Evolutionary conservation across 1,139 yeast species (phyloP), one percentile per base, ranked within the genome.

Genomic region (Hansenula sp.): DNA sequence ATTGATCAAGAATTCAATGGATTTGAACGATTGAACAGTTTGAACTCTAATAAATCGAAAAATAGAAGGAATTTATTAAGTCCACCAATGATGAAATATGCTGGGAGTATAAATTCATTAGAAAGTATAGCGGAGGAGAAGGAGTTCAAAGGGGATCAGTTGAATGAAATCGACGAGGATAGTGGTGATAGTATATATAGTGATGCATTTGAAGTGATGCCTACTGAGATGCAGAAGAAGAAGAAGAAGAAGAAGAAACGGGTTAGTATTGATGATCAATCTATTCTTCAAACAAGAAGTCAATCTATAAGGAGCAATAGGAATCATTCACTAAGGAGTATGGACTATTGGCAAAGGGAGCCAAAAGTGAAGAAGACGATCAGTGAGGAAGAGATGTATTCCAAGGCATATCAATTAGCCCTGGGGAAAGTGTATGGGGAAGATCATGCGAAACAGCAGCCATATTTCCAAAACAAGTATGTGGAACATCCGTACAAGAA

Each of bases 301-400:
- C n/a, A n/a, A n/a, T n/a, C n/a, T n/a, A n/a, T n/a, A n/a, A n/a
- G 18, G 15, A 15, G 27, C 6, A 3, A 21, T 24, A 24, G 21
- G 24, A 17, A 33, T 24, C 21, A 21, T 24, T n/a, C n/a, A n/a
- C n/a, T n/a, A n/a, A n/a, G n/a, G n/a, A 33, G 36, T 21, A 12
- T 21, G 6, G 9, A 36, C 3, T 10, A 18, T 16, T 27, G 27
- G 25, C 27, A 28, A 5, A 6, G 13, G 13, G 24, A 13, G 13
- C 31, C 19, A 4, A 37, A 18, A 4, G 11, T 17, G 7, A 27
- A 17, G 19, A 33, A 27, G 13, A 41, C 42, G 16, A 18, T 58
- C 17, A 56, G 58, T 3, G 59, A 60, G 29, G 57, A 57, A 31
- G 66, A 62, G 43, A 61, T 62, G 64, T 63, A 62, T 43, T 53